Evolutionary conservation across 73 alveolate species (phyloP), one percentile per base, ranked within the genome.

Genomic region (Paramecium biaurelia): DNA sequence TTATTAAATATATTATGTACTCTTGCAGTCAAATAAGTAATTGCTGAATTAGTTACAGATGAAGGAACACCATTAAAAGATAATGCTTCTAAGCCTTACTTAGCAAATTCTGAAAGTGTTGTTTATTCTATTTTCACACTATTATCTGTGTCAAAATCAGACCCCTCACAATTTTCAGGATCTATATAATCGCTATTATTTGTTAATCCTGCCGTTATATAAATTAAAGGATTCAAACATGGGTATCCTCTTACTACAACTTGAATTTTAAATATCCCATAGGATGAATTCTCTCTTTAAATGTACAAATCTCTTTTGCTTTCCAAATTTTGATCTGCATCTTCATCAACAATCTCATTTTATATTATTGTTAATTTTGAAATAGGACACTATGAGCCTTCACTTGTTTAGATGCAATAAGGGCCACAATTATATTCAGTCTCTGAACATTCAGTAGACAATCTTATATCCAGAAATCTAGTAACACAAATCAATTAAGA

Each of bases 391-490:
- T 21, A 79, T 4, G 90, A 30, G 4, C 90, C 90, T 47, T 79
- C 90, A 43, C 90, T 79, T 11, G 45, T 30, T 9, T 63, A 9
- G 0, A 79, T 79, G n/a, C 90, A 79, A 79, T 79, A 79, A 6
- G 90, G 90, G 4, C 90, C 90, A 43, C 90, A 79, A 20, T 41
- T 38, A 20, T 79, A 79, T 43, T 43, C 70, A 18, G 90, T 79
- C 7, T 14, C 26, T 15, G 43, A 30, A 47, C 90, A 79, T 43
- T 21, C 18, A 38, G 70, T 45, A 0, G 63, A 23, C 42, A 42
- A 42, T 47, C 76, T 11, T 5, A 79, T 79, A 15, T 32, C 45
- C 11, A 18, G 18, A 45, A 14, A 79, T 79, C 90, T 32, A 18
- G 90, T 79, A 7, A 79, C 70, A 21, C 90, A 79, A 38, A 79